These are phyloP conservation scores for Acorus gramineus DNA, from an alignment of 106 monocot genomes.

Conservation along the genomic window DNA sequence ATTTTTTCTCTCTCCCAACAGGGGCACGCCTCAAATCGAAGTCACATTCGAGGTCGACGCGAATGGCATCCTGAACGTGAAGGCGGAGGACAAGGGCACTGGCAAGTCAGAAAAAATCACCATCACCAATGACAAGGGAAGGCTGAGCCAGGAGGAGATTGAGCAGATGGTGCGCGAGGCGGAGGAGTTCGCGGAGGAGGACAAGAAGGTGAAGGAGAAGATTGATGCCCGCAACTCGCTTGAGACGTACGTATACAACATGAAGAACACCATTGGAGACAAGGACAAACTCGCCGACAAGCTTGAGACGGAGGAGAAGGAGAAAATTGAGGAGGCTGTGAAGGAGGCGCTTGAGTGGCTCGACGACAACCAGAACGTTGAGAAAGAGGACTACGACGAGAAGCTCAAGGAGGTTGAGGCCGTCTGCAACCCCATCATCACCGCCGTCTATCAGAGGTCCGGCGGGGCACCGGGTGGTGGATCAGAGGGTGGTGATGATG, in stretches of 20 bases:
- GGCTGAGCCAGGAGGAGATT: constrained; percentile 27
- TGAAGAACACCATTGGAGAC: constrained; percentile 24
- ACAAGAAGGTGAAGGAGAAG: constrained; percentile 29
- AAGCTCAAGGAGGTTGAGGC: constrained; percentile 33
- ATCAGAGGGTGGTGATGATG: constrained; percentile 7
- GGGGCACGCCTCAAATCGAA: constrained; percentile 56
- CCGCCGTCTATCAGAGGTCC: constrained; percentile 24
- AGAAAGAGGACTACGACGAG: constrained; percentile 23
- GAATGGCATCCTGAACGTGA: constrained; percentile 57
- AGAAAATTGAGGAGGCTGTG: constrained; percentile 18
- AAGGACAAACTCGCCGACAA: constrained; percentile 24
- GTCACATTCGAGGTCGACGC: constrained; percentile 62
- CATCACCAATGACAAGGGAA: constrained; percentile 54
- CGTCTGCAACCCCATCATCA: constrained; percentile 30
- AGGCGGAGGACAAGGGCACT: constrained; percentile 49
- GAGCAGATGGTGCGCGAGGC: constrained; percentile 28
- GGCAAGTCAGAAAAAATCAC: constrained; percentile 52
- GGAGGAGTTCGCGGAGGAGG: constrained; percentile 29
- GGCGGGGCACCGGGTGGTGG: constrained; percentile 7
- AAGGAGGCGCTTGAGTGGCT: constrained; percentile 28
- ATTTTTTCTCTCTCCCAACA: constrained; percentile 9
- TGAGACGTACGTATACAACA: constrained; percentile 28
- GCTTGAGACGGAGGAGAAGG: constrained; percentile 23
- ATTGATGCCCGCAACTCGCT: constrained; percentile 27
- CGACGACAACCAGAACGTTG: constrained; percentile 25